phyloP scores from a whole-genome alignment of 1,284 basidiomycete species.

The Pascua guehoae region DNA sequence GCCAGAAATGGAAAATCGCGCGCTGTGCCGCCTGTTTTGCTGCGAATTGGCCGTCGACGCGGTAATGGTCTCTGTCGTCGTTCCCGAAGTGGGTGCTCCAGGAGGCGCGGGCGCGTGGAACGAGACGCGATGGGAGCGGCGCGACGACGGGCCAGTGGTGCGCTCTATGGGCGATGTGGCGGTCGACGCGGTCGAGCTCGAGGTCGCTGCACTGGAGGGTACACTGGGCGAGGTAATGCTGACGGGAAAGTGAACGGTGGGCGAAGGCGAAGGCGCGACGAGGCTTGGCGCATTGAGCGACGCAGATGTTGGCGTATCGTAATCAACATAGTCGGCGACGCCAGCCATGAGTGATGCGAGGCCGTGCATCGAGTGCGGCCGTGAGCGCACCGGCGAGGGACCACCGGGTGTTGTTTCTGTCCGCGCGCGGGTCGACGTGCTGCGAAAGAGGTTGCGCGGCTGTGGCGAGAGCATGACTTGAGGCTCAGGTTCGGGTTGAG shows the following conservation, averaged over 20 bases:
- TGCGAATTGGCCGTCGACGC: conserved; percentile 14
- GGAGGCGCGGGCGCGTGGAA: conserved; percentile 39
- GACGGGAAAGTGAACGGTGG: conserved; percentile 17
- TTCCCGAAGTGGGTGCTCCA: conserved; percentile 33
- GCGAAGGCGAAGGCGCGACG: conserved; percentile 9
- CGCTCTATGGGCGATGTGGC: conserved; percentile 14
- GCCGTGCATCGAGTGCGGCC: conserved; percentile 27
- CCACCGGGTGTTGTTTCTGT: conserved; percentile 8
- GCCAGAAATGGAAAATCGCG: conserved; percentile 40
- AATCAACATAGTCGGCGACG: conserved; percentile 10
- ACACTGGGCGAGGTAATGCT: too few species aligned
- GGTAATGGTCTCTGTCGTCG: conserved; percentile 31
- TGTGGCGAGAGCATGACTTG: conserved; percentile 1
- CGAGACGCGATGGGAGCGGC: conserved; percentile 22
- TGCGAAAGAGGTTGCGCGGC: conserved; percentile 28
- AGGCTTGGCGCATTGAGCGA: conserved; percentile 7
- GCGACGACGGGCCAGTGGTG: too few species aligned
- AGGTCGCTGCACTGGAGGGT: too few species aligned
- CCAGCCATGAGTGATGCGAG: conserved; percentile 21
- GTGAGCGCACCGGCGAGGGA: conserved; percentile 5
- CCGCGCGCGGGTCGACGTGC: conserved; percentile 20
- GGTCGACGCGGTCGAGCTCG: neutral
- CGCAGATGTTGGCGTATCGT: conserved; percentile 7
- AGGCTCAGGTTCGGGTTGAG: conserved; percentile 13
- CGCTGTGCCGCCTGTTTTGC: conserved; percentile 1